phyloP scores from a whole-genome alignment of 352 stramenopile species.

The Phytopythium litorale region DNA sequence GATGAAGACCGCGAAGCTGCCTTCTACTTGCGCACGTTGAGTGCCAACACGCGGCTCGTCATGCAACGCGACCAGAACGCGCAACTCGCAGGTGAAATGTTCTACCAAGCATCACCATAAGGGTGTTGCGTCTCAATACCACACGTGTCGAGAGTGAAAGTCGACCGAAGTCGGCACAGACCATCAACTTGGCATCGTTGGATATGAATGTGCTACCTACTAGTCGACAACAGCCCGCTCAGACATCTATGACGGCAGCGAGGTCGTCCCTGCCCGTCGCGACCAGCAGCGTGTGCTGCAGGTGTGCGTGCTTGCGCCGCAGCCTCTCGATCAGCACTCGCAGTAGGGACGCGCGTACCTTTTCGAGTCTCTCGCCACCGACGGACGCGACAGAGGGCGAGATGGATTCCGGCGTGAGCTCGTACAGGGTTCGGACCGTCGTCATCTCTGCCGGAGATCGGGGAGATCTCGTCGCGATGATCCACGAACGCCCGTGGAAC shows the following conservation, averaged over 20 bases:
- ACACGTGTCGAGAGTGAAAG: too few species aligned
- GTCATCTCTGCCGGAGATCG: background rate
- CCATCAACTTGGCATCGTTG: background rate
- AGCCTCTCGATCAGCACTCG: background rate
- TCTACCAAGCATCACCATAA: background rate
- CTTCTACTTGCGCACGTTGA: background rate
- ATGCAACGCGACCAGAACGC: background rate
- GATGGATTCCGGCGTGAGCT: background rate
- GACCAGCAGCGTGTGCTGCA: background rate
- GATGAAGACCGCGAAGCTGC: background rate
- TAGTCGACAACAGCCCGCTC: background rate
- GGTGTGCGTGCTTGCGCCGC: background rate
- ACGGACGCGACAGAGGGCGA: background rate
- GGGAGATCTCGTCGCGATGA: background rate
- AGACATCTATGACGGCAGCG: background rate
- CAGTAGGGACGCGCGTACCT: background rate
- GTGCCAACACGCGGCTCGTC: background rate
- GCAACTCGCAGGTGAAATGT: background rate
- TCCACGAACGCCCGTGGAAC: background rate
- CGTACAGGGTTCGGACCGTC: conserved; percentile 1
- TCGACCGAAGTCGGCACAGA: background rate
- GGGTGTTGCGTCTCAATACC: background rate
- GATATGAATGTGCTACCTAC: background rate
- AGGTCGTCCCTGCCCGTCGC: conserved; percentile 3
- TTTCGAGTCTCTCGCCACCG: background rate